Evolutionary conservation across 73 alveolate genomes (phyloP).

Genomic region (Tetrahymena elliotti): DNA sequence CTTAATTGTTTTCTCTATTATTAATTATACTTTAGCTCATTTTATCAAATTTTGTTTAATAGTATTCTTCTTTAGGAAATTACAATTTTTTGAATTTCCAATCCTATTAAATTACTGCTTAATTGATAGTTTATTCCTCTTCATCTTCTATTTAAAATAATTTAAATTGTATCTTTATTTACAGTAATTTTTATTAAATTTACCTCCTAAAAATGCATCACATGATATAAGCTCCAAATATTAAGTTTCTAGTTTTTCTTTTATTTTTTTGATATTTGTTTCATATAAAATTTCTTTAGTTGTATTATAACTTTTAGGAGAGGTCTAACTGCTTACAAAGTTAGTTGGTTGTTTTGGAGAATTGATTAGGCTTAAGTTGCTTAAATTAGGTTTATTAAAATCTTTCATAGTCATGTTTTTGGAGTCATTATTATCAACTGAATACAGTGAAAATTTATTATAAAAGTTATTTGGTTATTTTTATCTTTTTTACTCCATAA

Average conservation of each 20-base stretch:
- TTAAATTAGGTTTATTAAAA: neutral
- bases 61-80: neutral
- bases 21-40: neutral
- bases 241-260: neutral
- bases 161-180: too few species aligned
- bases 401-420: neutral
- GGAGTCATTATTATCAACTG: neutral
- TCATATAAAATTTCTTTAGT: neutral
- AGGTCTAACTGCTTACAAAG: neutral
- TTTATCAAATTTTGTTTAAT: neutral
- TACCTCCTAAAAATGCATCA: neutral
- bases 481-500: neutral
- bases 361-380: neutral
- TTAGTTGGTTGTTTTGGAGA: neutral
- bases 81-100: neutral
- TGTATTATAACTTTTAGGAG: neutral
- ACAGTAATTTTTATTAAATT: neutral
- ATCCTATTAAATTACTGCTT: neutral
- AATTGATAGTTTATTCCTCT: neutral
- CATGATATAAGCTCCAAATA: neutral
- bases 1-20: neutral
- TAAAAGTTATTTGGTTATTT: neutral
- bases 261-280: neutral
- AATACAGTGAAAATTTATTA: neutral
- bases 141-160: neutral